These are phyloP conservation scores for Suillus lakei DNA, from an alignment of 768 basidiomycete genomes.

Conservation along the genomic window DNA sequence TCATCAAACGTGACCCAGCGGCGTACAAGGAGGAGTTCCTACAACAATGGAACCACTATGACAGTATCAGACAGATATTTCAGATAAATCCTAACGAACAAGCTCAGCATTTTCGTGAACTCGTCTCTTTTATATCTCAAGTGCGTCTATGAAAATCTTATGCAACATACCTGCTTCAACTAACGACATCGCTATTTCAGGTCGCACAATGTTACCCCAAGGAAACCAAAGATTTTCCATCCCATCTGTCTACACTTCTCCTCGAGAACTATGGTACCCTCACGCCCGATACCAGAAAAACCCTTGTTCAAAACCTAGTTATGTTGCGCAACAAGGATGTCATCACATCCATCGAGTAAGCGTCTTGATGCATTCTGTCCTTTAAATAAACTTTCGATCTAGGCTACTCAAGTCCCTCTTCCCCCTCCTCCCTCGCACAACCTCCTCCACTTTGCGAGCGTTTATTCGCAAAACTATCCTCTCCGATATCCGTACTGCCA, in stretches of 20 bases:
- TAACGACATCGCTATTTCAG: slow-evolving; percentile 35
- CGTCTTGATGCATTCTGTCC: slow-evolving; percentile 14
- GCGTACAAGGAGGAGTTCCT: slow-evolving; percentile 95
- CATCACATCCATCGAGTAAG: slow-evolving; percentile 90
- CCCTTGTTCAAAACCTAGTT: slow-evolving; percentile 88
- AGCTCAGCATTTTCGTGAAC: slow-evolving; percentile 81
- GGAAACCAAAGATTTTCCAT: slow-evolving; percentile 86
- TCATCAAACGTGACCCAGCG: slow-evolving; percentile 91
- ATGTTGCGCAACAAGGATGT: slow-evolving; percentile 93
- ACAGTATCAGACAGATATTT: slow-evolving; percentile 86
- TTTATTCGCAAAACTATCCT: slow-evolving; percentile 94
- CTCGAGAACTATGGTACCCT: slow-evolving; percentile 78
- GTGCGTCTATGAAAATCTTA: slow-evolving; percentile 36
- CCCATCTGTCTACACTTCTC: slow-evolving; percentile 77
- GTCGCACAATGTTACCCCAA: slow-evolving; percentile 94
- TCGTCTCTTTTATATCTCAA: slow-evolving; percentile 91
- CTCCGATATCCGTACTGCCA: slow-evolving; percentile 91
- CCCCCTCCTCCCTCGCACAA: slow-evolving; percentile 92
- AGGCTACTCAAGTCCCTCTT: slow-evolving; percentile 93
- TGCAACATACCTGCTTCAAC: neutral
- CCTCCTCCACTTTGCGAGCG: slow-evolving; percentile 79
- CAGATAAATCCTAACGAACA: slow-evolving; percentile 83
- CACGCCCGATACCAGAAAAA: slow-evolving; percentile 81
- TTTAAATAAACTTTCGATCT: slow-evolving; percentile 10
- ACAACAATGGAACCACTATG: slow-evolving; percentile 96